A percentile compares a stretch with the other conserved stretches of the same genome.
phyloP scores from a whole-genome alignment of 352 stramenopile genomes.

The Blastocystis sp. region DNA sequence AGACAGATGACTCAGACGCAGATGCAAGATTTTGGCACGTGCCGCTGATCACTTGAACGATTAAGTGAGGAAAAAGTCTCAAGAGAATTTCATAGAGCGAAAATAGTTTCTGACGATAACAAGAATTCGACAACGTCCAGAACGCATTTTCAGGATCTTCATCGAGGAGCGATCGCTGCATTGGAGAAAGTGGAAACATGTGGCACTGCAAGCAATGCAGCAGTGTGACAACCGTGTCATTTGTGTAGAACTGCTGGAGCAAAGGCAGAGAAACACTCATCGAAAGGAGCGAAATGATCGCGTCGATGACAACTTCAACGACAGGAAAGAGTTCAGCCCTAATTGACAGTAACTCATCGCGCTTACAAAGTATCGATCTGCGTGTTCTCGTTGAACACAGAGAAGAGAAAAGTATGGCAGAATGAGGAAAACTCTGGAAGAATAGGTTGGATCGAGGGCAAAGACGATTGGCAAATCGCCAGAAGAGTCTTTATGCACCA shows the following conservation, averaged over 20 bases:
- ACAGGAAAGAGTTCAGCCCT: background rate
- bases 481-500: background rate
- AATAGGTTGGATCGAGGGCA: background rate
- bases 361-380: background rate
- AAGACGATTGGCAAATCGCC: background rate
- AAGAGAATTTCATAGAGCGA: background rate
- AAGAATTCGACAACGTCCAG: background rate
- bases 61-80: background rate
- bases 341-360: background rate
- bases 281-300: background rate
- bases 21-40: background rate
- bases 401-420: background rate
- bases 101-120: background rate
- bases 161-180: background rate
- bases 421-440: background rate
- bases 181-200: background rate
- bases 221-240: background rate
- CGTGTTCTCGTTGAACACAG: background rate
- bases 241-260: background rate
- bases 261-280: background rate
- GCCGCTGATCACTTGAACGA: background rate
- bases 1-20: background rate
- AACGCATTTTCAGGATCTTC: conserved; percentile 1
- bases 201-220: background rate
- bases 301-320: background rate